phyloP scores from a whole-genome alignment of 2,329 filamentous ascomycete species.

The Talaromyces sp. region DNA sequence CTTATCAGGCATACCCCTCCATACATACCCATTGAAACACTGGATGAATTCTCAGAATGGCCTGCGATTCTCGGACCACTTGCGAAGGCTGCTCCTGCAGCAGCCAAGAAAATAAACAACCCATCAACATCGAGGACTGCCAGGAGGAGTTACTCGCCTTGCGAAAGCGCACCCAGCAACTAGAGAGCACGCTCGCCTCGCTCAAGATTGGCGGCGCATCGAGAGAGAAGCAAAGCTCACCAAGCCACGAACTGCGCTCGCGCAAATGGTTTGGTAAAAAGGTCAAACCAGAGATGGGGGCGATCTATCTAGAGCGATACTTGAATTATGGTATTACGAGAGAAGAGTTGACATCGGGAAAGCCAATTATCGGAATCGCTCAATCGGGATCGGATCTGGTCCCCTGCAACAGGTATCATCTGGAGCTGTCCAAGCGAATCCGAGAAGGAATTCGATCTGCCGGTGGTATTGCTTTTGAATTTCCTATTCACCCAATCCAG shows the following conservation, averaged over 20 bases:
- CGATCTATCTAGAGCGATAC: slow-evolving; percentile 47
- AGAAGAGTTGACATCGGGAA: slow-evolving; percentile 46
- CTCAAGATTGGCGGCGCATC: slow-evolving; percentile 17
- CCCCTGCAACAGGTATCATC: slow-evolving; percentile 48
- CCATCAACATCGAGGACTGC: slow-evolving; percentile 36
- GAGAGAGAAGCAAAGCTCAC: slow-evolving; percentile 5
- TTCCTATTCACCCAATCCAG: slow-evolving; percentile 50
- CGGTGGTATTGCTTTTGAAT: slow-evolving; percentile 48
- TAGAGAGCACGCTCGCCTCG: slow-evolving; percentile 28
- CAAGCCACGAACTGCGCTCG: slow-evolving; percentile 33
- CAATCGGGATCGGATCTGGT: slow-evolving; percentile 48
- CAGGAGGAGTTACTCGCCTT: slow-evolving; percentile 34
- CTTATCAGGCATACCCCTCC: neutral
- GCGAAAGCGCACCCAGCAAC: slow-evolving; percentile 32
- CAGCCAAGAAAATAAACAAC: slow-evolving; percentile 12
- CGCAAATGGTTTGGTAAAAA: slow-evolving; percentile 41
- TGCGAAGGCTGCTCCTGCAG: slow-evolving; percentile 32
- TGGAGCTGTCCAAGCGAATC: slow-evolving; percentile 46
- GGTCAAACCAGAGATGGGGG: slow-evolving; percentile 39
- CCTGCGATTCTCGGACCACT: slow-evolving; percentile 18
- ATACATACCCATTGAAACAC: neutral
- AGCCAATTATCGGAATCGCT: slow-evolving; percentile 49
- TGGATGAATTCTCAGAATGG: slow-evolving; percentile 8
- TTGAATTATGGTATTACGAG: slow-evolving; percentile 47
- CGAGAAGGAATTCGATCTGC: slow-evolving; percentile 47